A percentile compares a stretch with the other conserved stretches of the same genome.
Conservation (phyloP, 1,139 yeast species). For the Starmera stellimalicola region DNA sequence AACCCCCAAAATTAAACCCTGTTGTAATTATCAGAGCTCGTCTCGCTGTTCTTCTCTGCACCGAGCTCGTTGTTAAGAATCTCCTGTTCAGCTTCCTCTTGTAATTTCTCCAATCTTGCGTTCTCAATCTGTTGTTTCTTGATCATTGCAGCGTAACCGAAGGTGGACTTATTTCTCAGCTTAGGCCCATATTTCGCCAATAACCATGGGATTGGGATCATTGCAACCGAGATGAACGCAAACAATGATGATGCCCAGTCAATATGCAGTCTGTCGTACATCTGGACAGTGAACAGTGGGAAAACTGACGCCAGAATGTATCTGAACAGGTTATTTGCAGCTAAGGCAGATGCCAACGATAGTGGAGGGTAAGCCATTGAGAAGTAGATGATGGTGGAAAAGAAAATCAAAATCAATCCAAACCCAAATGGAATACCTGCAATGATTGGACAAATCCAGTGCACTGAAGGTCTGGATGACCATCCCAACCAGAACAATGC, state of each 20-base stretch:
- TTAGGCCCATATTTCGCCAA: conserved; percentile 45
- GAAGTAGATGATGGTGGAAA: conserved; percentile 62
- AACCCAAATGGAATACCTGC: conserved; percentile 73
- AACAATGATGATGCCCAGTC: conserved; percentile 76
- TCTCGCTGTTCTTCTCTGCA: no score
- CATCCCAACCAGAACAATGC: conserved; percentile 79
- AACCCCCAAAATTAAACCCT: no score
- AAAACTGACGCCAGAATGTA: conserved; percentile 50
- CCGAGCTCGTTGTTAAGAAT: not conserved
- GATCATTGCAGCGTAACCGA: conserved; percentile 47
- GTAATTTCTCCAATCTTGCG: conserved; percentile 8
- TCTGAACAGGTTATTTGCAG: conserved; percentile 69
- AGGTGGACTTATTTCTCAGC: conserved; percentile 43
- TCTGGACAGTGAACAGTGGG: conserved; percentile 68
- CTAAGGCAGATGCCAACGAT: conserved; percentile 66
- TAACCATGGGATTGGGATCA: conserved; percentile 64
- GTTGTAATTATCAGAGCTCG: not conserved
- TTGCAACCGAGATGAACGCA: conserved; percentile 60
- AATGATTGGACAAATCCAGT: conserved; percentile 74
- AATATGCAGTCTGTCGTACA: conserved; percentile 57
- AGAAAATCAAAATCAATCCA: conserved; percentile 65
- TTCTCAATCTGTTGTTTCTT: conserved; percentile 24
- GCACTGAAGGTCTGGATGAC: conserved; percentile 54
- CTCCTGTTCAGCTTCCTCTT: conserved; percentile 8
- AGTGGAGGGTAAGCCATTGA: conserved; percentile 68